Base-by-base conservation (phyloP, 2,329 filamentous ascomycete species). In the Ophiostoma fasciatum region DNA sequence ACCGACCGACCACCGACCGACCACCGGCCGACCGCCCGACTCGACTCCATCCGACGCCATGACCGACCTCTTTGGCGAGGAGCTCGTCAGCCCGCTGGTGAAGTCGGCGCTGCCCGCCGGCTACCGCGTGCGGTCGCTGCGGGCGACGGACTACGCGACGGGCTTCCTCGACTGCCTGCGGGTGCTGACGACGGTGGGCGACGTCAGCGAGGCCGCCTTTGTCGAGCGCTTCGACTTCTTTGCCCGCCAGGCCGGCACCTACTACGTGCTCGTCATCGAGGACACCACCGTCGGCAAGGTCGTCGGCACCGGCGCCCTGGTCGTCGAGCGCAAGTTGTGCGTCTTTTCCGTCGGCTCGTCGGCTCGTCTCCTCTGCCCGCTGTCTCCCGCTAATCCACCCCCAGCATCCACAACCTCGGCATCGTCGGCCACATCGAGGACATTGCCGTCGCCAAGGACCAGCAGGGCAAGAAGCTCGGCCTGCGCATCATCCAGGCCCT, bases 381-480 rank as follows among this genome's bases (percentile, higher is more conserved):
- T 34, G 20, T 22, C 14, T 22, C 22, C 35, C 10, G 17, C 34
- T 40, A 25, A 37, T 17, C 19, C 17, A 21, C 19, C 21, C 26
- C 12, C 47, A 81, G 77, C 56, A 87, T 90, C 48, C 82, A 88
- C 56, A 74, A 72, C 48, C 70, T 90, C 30, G 82, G 82, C 34
- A 63, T 78, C 17, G 88, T 94, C 19, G 90, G 88, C 11, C 90
- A 96, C 60, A 94, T 96, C 58, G 90, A 96, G 59, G 90, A 98
- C 55, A 94, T 98, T 55, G 87, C 88, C 14, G 87, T 98, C 26
- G 77, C 82, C 45, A 85, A 87, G 61, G 82, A 92, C 50, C 85
- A 96, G 62, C 90, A 96, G 60, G 90, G 90, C 48, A 94, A 96
- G 73, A 94, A 94, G 63, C 68, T 96, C 29, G 90, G 90, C 5